Base-by-base conservation (phyloP, 2,329 filamentous ascomycete genomes). In the Lizonia empirigonia region DNA sequence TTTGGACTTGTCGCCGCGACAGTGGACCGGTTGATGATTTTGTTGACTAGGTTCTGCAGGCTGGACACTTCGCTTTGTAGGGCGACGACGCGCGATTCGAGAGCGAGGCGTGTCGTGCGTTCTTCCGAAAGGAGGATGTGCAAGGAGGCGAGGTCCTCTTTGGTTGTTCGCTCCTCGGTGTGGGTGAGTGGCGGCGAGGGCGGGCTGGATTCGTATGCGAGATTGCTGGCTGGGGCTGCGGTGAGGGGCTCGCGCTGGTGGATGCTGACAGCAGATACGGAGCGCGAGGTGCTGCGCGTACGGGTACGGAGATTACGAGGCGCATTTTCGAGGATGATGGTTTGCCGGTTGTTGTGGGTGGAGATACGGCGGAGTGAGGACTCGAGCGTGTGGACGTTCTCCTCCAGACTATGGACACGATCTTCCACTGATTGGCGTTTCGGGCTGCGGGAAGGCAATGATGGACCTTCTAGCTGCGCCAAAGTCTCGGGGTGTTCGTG, bases 251-350 rank as follows among this genome's bases (percentile, higher is more conserved):
- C 49, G 37, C 49, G 49, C 39, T 53, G 50, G 33, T 53, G 50
- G 18, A 53, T 44, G 44, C 50, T 53, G 54, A 44, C 50, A 4
- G 33, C 35, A 8, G 54, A 53, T 12, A 48, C 23, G 24, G 55
- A 58, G 19, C 55, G 49, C 1, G 68, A 71, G 0, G 63, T 61
- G 39, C 65, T 71, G 19, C 67, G 53, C 20, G 72, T 65, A 4
- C 71, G 59, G 4, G 67, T 63, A 8, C 68, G 64, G 1, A 68
- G 59, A 12, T 63, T 70, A 35, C 65, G 68, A 4, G 72, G 71
- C 27, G 70, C 65, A 18, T 69, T 71, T 38, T 72, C 70, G 8
- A 74, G 65, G 30, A 74, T 71, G 49, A 74, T 72, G 41, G 71
- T 73, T 52, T 74, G 70, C 4, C 68, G 68, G 35, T 69, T 69